A percentile compares a stretch with the other conserved stretches of the same genome.
phyloP scores from a whole-genome alignment of 768 basidiomycete species.

The Suillus alpinus region DNA sequence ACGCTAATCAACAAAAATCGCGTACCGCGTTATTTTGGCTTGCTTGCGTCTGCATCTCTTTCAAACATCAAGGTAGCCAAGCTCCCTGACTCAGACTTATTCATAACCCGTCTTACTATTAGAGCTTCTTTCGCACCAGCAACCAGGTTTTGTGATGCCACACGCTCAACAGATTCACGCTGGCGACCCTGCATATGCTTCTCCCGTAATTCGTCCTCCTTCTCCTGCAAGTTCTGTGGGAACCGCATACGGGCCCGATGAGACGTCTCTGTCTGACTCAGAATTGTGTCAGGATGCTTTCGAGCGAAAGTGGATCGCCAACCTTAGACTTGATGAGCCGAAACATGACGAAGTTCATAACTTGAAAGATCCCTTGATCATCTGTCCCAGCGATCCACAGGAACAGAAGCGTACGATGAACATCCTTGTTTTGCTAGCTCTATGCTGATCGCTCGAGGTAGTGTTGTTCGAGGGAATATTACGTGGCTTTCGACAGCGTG shows the following conservation, averaged over 20 bases:
- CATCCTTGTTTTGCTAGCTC: neutral
- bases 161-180: slow-evolving; percentile 29
- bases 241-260: slow-evolving; percentile 45
- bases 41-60: slow-evolving; percentile 1
- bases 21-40: slow-evolving; percentile 23
- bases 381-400: slow-evolving; percentile 25
- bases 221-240: slow-evolving; percentile 48
- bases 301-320: slow-evolving; percentile 32
- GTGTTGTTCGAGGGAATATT: slow-evolving; percentile 39
- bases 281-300: slow-evolving; percentile 38
- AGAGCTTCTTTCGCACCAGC: neutral
- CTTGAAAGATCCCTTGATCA: slow-evolving; percentile 31
- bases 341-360: slow-evolving; percentile 37
- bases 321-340: slow-evolving; percentile 33
- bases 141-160: slow-evolving; percentile 26
- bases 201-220: slow-evolving; percentile 43
- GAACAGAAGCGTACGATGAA: slow-evolving; percentile 41
- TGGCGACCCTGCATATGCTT: slow-evolving; percentile 39
- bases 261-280: slow-evolving; percentile 41
- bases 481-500: slow-evolving; percentile 32
- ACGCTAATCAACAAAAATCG: slow-evolving; percentile 32
- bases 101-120: neutral
- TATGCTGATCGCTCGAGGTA: slow-evolving; percentile 11
- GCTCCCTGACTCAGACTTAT: slow-evolving; percentile 3
- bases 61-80: neutral